Evolutionary conservation across 1,139 yeast species (phyloP), one percentile per base, ranked within the genome.

Genomic region (Saccharomycopsis crataegensis): DNA sequence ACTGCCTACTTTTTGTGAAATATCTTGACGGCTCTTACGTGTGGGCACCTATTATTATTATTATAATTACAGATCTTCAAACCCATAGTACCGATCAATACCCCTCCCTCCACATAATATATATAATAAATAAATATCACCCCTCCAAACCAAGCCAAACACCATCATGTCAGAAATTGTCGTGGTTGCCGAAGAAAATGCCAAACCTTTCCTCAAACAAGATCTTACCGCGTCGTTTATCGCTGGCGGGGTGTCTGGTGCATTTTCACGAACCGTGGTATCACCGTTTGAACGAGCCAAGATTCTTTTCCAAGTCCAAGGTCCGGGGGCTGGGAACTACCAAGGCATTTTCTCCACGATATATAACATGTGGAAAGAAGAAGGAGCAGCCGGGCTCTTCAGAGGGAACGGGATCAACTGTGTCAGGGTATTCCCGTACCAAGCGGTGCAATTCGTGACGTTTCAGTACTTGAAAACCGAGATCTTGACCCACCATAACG

Each of bases 241-340:
- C 1, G 82, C 85, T 22, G 91, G 91, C 28, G 90, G 90, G 5
- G 71, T 86, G 6, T 98, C 98, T 0, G 99, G 98, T 6, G 96
- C 96, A 0, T 80, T 90, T 1, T 86, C 96, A 1, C 74, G 99
- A 54, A 93, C 99, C 0, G 91, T 86, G 1, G 97, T 91, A 6
- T 87, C 96, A 3, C 99, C 99, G 1, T 82, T 93, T 68, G 99
- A 93, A 67, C 75, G 99, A 60, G 96, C 95, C 62, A 93, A 93
- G 69, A 94, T 93, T 59, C 69, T 93, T 45, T 79, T 90, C 61
- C 99, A 93, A 67, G 80, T 93, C 44, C 98, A 93, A 68, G 91
- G 91, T 1, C 85, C 86, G 1, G 86, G 85, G 1, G 65, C 75
- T 8, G 76, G 78, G 32, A 83, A 86, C 53, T 83, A 86, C 61